These are phyloP conservation scores for Fusarium xyrophilum DNA, from an alignment of 2,329 filamentous ascomycete species.

Conservation along the genomic window DNA sequence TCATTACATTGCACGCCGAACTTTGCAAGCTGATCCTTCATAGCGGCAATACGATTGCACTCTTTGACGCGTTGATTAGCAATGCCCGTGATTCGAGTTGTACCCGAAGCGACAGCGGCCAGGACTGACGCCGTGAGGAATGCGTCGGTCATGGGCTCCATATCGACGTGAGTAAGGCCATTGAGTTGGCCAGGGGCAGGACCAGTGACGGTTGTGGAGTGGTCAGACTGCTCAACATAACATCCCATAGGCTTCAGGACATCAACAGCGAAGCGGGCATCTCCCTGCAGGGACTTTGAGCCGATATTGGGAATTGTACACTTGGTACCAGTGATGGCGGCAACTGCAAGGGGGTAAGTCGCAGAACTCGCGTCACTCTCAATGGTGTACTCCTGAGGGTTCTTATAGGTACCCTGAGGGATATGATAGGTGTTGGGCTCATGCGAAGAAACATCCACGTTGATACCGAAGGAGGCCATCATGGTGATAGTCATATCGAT, in stretches of 20 bases:
- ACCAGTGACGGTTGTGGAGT: slow-evolving; percentile 91
- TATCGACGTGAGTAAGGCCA: slow-evolving; percentile 84
- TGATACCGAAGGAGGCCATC: slow-evolving; percentile 91
- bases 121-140: slow-evolving; percentile 95
- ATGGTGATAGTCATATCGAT: slow-evolving; percentile 99
- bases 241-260: slow-evolving; percentile 95
- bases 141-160: slow-evolving; percentile 99
- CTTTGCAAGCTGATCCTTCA: slow-evolving; percentile 93
- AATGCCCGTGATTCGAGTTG: slow-evolving; percentile 89
- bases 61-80: slow-evolving; percentile 98
- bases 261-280: slow-evolving; percentile 91
- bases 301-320: slow-evolving; percentile 98
- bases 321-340: slow-evolving; percentile 92
- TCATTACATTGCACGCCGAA: slow-evolving; percentile 88
- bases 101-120: slow-evolving; percentile 83
- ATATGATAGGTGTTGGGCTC: slow-evolving; percentile 95
- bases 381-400: slow-evolving; percentile 84
- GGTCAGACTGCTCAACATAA: slow-evolving; percentile 80
- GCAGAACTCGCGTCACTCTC: slow-evolving; percentile 98
- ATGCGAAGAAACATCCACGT: slow-evolving; percentile 75
- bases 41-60: slow-evolving; percentile 94
- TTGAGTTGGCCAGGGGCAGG: slow-evolving; percentile 76
- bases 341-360: slow-evolving; percentile 92
- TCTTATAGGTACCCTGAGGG: slow-evolving; percentile 81
- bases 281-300: slow-evolving; percentile 87